Conservation (phyloP, 2,329 filamentous ascomycete genomes). For the Sporothrix curviconia region DNA sequence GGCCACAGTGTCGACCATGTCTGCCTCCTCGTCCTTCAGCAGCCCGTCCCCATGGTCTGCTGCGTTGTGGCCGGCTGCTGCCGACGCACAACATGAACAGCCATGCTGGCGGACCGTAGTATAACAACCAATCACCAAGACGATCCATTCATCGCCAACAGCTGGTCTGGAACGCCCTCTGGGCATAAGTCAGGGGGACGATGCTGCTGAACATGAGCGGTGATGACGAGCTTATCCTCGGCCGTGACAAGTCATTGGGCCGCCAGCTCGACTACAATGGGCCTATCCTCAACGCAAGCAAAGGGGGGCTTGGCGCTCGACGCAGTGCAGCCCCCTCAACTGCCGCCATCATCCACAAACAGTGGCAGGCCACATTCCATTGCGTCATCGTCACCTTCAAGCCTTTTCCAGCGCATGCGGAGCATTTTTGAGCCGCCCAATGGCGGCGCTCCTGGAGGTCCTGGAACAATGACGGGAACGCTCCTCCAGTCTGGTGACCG, state of each 20-base stretch:
- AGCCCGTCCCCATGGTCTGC: conserved; percentile 8
- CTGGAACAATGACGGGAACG: too few relatives aligned
- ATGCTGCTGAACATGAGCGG: conserved; percentile 8
- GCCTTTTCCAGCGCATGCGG: conserved; percentile 35
- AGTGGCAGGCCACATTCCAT: conserved; percentile 16
- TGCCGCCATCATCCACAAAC: neutral
- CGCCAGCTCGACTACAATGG: conserved; percentile 20
- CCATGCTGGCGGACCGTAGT: too few relatives aligned
- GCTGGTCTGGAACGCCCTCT: conserved; percentile 24
- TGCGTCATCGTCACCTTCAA: conserved; percentile 20
- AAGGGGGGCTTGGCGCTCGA: neutral
- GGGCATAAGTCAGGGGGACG: too few relatives aligned
- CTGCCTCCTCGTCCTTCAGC: conserved; percentile 23
- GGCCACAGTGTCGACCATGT: conserved; percentile 30
- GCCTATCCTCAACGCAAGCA: conserved; percentile 8
- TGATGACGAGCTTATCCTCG: conserved; percentile 19
- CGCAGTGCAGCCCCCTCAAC: neutral
- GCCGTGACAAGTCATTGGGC: neutral
- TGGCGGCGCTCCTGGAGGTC: neutral
- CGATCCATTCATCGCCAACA: conserved; percentile 29
- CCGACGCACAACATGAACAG: neutral
- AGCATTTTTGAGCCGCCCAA: conserved; percentile 33
- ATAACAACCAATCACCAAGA: too few relatives aligned
- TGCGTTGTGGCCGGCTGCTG: neutral
- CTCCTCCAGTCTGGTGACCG: too few relatives aligned